These are phyloP conservation scores for Phoma sp. DNA, from an alignment of 2,329 filamentous ascomycete species.

Conservation along the genomic window DNA sequence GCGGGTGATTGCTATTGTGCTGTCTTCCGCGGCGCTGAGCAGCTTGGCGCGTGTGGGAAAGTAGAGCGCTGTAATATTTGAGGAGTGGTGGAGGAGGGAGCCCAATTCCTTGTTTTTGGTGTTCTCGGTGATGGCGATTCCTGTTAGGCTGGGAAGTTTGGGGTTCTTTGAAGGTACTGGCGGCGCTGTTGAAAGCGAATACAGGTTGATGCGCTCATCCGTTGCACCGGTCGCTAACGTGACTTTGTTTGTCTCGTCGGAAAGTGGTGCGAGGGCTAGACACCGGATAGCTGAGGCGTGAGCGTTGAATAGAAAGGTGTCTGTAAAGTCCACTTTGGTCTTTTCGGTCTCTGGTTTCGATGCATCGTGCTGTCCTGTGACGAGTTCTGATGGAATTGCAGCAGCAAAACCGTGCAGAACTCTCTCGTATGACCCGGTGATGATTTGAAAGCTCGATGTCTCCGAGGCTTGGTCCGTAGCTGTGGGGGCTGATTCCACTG, in stretches of 20 bases:
- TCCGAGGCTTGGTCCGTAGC: conserved; percentile 14
- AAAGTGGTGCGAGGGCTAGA: conserved; percentile 77
- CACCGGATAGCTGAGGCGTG: conserved; percentile 90
- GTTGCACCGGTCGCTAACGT: conserved; percentile 90
- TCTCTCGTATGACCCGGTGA: conserved; percentile 92
- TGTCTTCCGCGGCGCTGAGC: conserved; percentile 87
- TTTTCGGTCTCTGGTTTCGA: conserved; percentile 28
- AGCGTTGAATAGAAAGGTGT: conserved; percentile 95
- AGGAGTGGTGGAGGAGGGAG: conserved; percentile 82
- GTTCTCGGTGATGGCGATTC: conserved; percentile 81
- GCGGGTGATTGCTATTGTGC: conserved; percentile 84
- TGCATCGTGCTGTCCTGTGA: conserved; percentile 36
- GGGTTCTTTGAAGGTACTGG: conserved; percentile 64
- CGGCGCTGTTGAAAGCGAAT: conserved; percentile 72
- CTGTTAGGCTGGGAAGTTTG: conserved; percentile 71
- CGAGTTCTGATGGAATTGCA: conserved; percentile 59
- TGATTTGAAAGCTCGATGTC: conserved; percentile 73
- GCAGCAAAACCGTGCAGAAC: conserved; percentile 89
- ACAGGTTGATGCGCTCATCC: conserved; percentile 94
- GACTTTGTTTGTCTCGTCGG: conserved; percentile 76
- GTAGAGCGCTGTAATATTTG: conserved; percentile 76
- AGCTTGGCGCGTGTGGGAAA: conserved; percentile 90
- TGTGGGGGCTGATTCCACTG: conserved; percentile 15
- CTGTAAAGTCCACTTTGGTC: conserved; percentile 70
- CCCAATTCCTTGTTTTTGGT: conserved; percentile 87